Evolutionary conservation across 768 basidiomycete genomes (phyloP).

Genomic region (Chalciporus piperatus): DNA sequence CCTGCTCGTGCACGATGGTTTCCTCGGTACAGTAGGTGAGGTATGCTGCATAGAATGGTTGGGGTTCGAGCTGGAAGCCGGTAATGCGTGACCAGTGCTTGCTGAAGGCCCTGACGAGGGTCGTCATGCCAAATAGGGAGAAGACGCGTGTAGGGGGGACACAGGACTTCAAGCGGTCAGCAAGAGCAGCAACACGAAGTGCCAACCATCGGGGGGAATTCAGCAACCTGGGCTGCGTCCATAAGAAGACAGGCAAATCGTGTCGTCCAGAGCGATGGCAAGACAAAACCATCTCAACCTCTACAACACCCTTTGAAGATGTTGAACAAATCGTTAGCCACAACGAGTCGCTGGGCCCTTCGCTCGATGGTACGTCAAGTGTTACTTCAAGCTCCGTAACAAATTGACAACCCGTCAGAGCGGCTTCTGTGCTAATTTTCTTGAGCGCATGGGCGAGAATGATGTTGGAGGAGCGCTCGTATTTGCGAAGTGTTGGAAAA

Average conservation of each 20-base stretch:
- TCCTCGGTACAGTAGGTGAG: conserved; percentile 43
- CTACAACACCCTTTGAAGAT: conserved; percentile 26
- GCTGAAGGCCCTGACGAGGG: conserved; percentile 42
- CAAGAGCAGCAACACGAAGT: conserved; percentile 37
- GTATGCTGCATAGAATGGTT: conserved; percentile 51
- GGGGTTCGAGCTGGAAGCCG: conserved; percentile 33
- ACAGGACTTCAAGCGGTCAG: conserved; percentile 35
- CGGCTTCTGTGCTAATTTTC: conserved; percentile 36
- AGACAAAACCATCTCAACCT: conserved; percentile 44
- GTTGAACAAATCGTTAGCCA: conserved; percentile 52
- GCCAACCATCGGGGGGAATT: conserved; percentile 29
- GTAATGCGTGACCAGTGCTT: conserved; percentile 43
- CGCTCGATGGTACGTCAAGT: conserved; percentile 20
- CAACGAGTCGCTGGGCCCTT: conserved; percentile 31
- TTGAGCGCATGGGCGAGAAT: conserved; percentile 51
- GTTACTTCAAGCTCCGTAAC: conserved; percentile 33
- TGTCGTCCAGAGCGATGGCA: conserved; percentile 45
- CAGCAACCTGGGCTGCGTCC: conserved; percentile 32
- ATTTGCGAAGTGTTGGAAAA: conserved; percentile 39
- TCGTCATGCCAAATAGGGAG: conserved; percentile 47
- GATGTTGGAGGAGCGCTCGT: conserved; percentile 52
- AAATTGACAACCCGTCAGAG: conserved; percentile 37
- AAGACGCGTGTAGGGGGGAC: conserved; percentile 46
- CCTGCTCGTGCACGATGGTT: conserved; percentile 32
- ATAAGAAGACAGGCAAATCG: conserved; percentile 53